A percentile compares a stretch with the other conserved stretches of the same genome.
These are phyloP conservation scores for Begonia fuchsioides DNA, from an alignment of 306 rosid species.

Conservation along the genomic window DNA sequence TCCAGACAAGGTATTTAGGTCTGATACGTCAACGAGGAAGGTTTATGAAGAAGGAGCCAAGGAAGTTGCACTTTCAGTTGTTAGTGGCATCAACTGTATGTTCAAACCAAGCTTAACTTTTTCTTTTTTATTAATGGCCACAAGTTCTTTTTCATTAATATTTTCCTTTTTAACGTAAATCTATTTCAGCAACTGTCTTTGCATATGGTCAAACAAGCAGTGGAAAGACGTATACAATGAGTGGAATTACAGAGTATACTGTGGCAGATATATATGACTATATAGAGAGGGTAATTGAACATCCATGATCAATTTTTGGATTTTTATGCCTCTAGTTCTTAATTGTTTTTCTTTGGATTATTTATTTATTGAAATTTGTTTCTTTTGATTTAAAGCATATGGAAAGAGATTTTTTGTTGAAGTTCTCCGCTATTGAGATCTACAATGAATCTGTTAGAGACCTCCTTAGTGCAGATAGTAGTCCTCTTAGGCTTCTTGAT, in stretches of 20 bases:
- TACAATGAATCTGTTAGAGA: conserved; percentile 97
- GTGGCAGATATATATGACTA: conserved; percentile 67
- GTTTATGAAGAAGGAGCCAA: conserved; percentile 89
- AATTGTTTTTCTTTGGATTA: conserved; percentile 10
- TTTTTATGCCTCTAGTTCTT: conserved; percentile 1
- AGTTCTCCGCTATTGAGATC: conserved; percentile 89
- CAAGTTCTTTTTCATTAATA: conserved; percentile 2
- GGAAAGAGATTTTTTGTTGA: conserved; percentile 69
- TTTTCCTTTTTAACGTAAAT: not conserved
- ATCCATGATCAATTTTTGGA: not conserved
- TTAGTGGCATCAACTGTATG: conserved; percentile 89
- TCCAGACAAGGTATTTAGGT: conserved; percentile 73
- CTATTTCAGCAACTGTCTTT: conserved; percentile 71
- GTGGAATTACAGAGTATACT: conserved; percentile 69
- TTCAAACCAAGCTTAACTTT: conserved; percentile 8
- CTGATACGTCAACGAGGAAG: conserved; percentile 64
- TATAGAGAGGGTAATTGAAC: conserved; percentile 41
- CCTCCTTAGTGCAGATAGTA: conserved; percentile 70
- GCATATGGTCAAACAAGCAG: conserved; percentile 99
- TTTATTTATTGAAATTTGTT: conserved; percentile 14
- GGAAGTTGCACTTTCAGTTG: conserved; percentile 83
- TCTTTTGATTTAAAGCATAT: conserved; percentile 34
- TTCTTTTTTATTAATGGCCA: conserved; percentile 7
- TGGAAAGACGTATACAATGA: conserved; percentile 94
- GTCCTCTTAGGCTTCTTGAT: conserved; percentile 91